Base-by-base conservation (phyloP, 148 eudicot species). In the Chenopodium album region DNA sequence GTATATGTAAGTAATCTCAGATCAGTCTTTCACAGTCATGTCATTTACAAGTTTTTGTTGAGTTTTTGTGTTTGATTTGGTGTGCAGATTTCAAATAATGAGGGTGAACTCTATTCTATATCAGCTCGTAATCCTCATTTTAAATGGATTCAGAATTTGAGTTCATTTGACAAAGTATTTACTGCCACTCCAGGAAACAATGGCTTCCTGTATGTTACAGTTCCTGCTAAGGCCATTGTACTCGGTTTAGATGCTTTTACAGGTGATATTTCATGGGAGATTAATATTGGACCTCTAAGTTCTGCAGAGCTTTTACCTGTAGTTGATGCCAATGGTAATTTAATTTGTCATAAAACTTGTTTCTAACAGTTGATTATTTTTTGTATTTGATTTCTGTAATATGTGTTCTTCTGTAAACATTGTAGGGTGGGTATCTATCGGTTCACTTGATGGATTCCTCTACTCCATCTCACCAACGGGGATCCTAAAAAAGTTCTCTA, bases 401-500 rank as follows among this genome's bases (percentile, higher is more conserved):
- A 10, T 46, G 46, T 10, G 29, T 14, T 52, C 71, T 74, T 78
- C 3, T 71, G 63, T 77, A 83, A 60, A 48, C 78, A 66, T 80
- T 56, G 48, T 84, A 96, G 99, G 99, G 26, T 96, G 99, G 99
- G 83, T 96, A 79, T 92, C 99, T 60, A 78, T 92, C 50, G 97
- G 99, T 66, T 96, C 99, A 46, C 82, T 94, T 73, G 95, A 96
- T 82, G 99, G 99, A 22, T 88, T 44, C 81, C 85, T 96, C 4
- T 96, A 96, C 70, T 96, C 98, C 65, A 85, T 96, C 75, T 96
- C 99, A 64, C 97, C 97, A 66, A 77, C 80, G 29, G 99, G 99
- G 54, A 82, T 69, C 47, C 22, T 89, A 9, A 92, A 81, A 41
- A 96, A 87, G 80, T 94, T 90, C 76, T 83, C 90, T 1, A 91